Evolutionary conservation across 306 rosid genomes (phyloP).

Genomic region (Quercus rubra): DNA sequence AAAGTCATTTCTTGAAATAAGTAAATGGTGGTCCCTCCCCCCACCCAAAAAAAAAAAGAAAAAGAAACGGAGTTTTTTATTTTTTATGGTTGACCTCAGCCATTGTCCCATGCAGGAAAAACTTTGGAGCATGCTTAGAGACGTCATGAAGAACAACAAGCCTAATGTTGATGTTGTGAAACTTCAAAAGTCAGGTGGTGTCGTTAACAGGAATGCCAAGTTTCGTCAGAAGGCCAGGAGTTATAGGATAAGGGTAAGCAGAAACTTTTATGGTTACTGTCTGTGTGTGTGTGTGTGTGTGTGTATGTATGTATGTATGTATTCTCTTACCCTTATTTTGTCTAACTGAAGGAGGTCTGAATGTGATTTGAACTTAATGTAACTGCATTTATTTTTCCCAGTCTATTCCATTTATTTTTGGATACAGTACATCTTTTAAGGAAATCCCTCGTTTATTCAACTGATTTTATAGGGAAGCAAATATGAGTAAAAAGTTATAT

Average conservation of each 20-base stretch:
- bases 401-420: not conserved
- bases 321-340: not conserved
- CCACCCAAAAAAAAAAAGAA: too few species aligned
- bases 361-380: not conserved
- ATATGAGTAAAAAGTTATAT: not conserved
- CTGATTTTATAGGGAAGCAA: not conserved
- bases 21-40: not conserved
- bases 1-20: not conserved
- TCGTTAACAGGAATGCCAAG: slow-evolving; percentile 79
- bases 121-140: slow-evolving; percentile 88
- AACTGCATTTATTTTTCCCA: not conserved
- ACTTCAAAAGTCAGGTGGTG: slow-evolving; percentile 97
- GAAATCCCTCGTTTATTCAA: not conserved
- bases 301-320: not conserved
- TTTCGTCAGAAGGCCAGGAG: slow-evolving; percentile 77
- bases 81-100: not conserved
- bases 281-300: too few species aligned
- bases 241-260: slow-evolving; percentile 72
- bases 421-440: not conserved
- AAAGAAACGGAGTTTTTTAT: not conserved
- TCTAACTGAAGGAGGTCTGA: slow-evolving; percentile 4
- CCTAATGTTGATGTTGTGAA: slow-evolving; percentile 91
- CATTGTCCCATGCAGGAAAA: slow-evolving; percentile 64
- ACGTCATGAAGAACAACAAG: slow-evolving; percentile 70
- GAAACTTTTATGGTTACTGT: not conserved